Base-by-base conservation (phyloP, 345 rosid genomes). In the Dipteronia dyeriana region DNA sequence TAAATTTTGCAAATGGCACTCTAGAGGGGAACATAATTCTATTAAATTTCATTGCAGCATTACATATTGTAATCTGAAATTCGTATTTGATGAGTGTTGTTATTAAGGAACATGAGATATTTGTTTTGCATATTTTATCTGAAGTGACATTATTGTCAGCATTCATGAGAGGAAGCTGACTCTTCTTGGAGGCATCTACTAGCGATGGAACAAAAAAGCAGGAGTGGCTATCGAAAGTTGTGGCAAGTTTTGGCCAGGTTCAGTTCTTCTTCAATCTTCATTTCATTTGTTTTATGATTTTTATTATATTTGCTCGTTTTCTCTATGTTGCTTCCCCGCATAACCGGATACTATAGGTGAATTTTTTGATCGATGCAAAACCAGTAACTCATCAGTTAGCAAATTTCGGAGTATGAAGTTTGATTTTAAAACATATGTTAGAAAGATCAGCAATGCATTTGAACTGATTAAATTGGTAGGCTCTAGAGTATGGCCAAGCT, bases 231-330 rank as follows among this genome's bases (percentile, higher is more conserved):
- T 31, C 19, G 47, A 54, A 56, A 22, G 34, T 12, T 39, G 66
- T 39, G 9, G 22, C 20, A 13, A 59, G 34, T 59, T 57, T 22
- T 72, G 26, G 75, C 38, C 66, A 72, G 75, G 75, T 72, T 38
- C 38, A 14, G 38, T 59, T 59, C 53, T 59, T 59, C 53, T 72
- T 13, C 14, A 54, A 57, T 71, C 65, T 56, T n/a, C 25, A 17
- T 53, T 26, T 16, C 26, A 9, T 6, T 43, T 22, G 56, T 20
- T 71, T 71, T 19, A 59, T 59, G 20, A 9, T 72, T 16, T 29
- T 63, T 10, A 63, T 63, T 26, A 12, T 63, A 11, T 63, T 29
- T 34, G 43, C 4, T 25, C 13, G 14, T 20, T 23, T 3, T 59
- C 5, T 39, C 75, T n/a, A 13, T 60, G 0, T 54, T 12, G 41